These are phyloP conservation scores for Leccinum subfulvum DNA, from an alignment of 1,284 basidiomycete species.

Conservation along the genomic window DNA sequence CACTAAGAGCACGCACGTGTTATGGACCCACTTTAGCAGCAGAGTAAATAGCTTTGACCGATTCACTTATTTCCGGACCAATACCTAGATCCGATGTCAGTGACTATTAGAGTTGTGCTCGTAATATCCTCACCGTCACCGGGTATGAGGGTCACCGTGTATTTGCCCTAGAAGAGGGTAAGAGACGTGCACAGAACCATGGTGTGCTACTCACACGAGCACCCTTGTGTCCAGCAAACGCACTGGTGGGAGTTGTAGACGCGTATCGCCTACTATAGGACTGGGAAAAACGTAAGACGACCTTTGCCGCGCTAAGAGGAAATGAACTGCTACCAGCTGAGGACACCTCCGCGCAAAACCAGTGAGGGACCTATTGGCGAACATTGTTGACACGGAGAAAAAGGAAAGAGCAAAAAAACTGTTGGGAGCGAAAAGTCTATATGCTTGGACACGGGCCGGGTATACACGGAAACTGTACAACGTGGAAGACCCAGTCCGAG, in stretches of 20 bases:
- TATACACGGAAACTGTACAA: conserved; percentile 23
- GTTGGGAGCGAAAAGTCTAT: conserved; percentile 13
- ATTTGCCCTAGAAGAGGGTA: conserved; percentile 73
- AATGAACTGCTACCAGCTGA: conserved; percentile 40
- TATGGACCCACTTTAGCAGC: conserved; percentile 69
- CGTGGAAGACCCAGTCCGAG: conserved; percentile 15
- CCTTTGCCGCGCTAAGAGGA: conserved; percentile 10
- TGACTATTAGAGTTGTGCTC: conserved; percentile 25
- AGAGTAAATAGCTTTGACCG: conserved; percentile 91
- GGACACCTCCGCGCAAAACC: conserved; percentile 48
- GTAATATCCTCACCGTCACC: conserved; percentile 71
- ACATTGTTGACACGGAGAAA: conserved; percentile 42
- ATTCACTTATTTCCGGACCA: conserved; percentile 96
- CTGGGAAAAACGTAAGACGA: conserved; percentile 36
- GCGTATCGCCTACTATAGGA: conserved; percentile 64
- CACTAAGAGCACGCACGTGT: conserved; percentile 5
- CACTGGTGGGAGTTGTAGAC: conserved; percentile 76
- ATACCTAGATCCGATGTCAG: conserved; percentile 64
- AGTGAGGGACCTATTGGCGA: conserved; percentile 55
- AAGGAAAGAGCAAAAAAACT: conserved; percentile 1
- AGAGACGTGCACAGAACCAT: conserved; percentile 4
- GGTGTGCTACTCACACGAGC: conserved; percentile 60
- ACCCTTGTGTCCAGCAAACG: conserved; percentile 86
- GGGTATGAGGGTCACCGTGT: conserved; percentile 89
- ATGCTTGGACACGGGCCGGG: conserved; percentile 16